A percentile compares a stretch with the other conserved stretches of the same genome.
Evolutionary conservation across 345 rosid genomes (phyloP).

Genomic region (Trapa bicornis): DNA sequence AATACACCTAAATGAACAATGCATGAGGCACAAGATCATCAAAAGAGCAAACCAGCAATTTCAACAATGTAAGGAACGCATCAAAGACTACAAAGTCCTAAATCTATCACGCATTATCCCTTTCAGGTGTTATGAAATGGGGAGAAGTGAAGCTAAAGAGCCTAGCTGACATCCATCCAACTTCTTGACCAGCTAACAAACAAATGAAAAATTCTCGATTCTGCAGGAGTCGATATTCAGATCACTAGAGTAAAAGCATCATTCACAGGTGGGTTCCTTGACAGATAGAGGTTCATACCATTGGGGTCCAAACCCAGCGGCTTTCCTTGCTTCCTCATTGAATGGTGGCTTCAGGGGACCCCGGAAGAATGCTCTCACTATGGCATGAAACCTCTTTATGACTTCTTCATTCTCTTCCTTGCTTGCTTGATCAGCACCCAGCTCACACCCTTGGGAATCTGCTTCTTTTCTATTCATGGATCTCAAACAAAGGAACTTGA

Average conservation of each 20-base stretch:
- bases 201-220: neutral
- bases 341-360: conserved; percentile 97
- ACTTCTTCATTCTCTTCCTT: conserved; percentile 32
- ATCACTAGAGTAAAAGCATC: neutral
- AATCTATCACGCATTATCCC: neutral
- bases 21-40: neutral
- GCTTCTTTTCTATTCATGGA: conserved; percentile 17
- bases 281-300: conserved; percentile 86
- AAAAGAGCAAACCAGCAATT: neutral
- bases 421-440: neutral
- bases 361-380: conserved; percentile 62
- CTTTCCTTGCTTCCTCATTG: conserved; percentile 70
- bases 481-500: conserved; percentile 56
- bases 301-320: conserved; percentile 79
- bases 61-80: neutral
- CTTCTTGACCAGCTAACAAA: neutral
- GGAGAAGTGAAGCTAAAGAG: neutral
- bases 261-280: conserved; percentile 22
- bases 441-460: neutral
- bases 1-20: neutral
- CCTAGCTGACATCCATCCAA: neutral
- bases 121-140: neutral
- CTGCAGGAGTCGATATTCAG: neutral
- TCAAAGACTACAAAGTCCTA: neutral
- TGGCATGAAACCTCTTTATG: conserved; percentile 47